Base-by-base conservation (phyloP, 2,329 filamentous ascomycete genomes). In the Alternaria conjuncta region DNA sequence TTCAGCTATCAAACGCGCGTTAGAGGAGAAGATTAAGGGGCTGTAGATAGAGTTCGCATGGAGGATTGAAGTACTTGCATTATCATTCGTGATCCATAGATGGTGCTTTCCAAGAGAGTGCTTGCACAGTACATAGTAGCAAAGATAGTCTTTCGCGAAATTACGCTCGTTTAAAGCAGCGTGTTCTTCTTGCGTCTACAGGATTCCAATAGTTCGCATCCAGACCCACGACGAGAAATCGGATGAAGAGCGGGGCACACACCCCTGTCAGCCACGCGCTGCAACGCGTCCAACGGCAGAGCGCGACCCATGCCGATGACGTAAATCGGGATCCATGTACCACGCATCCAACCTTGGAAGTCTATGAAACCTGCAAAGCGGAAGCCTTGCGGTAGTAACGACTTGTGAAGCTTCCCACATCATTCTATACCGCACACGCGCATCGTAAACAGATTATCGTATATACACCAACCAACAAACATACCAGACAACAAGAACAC, bases 1-100 rank as follows among this genome's bases (percentile, higher is more conserved):
- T 25, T 50, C 51, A 79, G 77, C 77, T 64, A 78, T 79, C 69
- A 79, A 79, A 65, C 77, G 75, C 20, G 76, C 76, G 3, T 63
- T 79, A 1, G 76, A 79, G 41, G 76, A 78, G 71, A 78, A 75
- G 71, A 72, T 74, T 53, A 74, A 74, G 56, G 71, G 71, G 5
- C 30, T 78, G 57, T 79, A 60, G 51, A 23, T 47, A n/a, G 49
- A 36, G 1, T 11, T 41, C n/a, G 49, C 30, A 18, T 36, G 30
- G 11, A n/a, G 20, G 20, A 1, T 15, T 15, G 2, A 36, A 23
- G 18, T 23, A 36, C 28, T n/a, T 36, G 49, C 20, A 28, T 12
- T 1, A 8, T 41, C 8, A 1, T 20, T 18, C 15, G 20, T 15
- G 32, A 13, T 53, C 6, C 5, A 6, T 53, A n/a, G 20, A 36